Evolutionary conservation across 2,329 filamentous ascomycete genomes (phyloP), one percentile per base, ranked within the genome.

Genomic region (Neopestalotiopsis sp.): DNA sequence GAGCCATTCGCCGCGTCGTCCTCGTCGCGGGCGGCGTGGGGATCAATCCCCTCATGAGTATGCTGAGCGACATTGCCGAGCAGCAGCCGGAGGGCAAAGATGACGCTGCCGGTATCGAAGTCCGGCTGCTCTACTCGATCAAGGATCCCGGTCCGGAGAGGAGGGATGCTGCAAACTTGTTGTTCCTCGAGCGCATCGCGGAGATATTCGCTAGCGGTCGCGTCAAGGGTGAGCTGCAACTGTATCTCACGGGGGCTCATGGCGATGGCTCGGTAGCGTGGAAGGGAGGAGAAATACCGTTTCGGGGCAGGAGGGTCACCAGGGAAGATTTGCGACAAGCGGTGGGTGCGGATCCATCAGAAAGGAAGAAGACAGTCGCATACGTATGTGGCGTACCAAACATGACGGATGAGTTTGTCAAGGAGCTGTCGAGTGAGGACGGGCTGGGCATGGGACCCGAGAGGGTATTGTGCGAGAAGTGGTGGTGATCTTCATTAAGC

Each of bases 21-120:
- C 90, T 97, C 71, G 84, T 97, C 14, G 94, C 93, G 0, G 94
- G 93, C 1, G 94, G 94, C 1, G 90, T 97, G 28, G 94, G 94
- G 0, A 91, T 97, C 68, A 97, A 97, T 74, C 93, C 93, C 0
- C 81, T 95, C 4, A 87, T 94, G 68, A 93, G 92, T 67, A 95
- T 95, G 78, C 81, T 94, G 63, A 85, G 88, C 17, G 85, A 87
- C 70, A 81, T 94, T 6, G 84, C 84, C 30, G 80, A 86, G 49
- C 82, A 81, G 24, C 24, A 28, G 24, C 24, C 0, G 68, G 67
- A 71, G 79, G 68, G 74, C 17, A 68, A 78, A 4, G 62, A 69
- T 10, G 34, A 10, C 34, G 10, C 6, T 10, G 34, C 10, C 34
- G 34, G 10, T 5, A 67, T 77, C 3, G 78, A 86, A 7, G 84